Evolutionary conservation across 176 grass and related monocot species (phyloP).

Genomic region (Rhipidocladum racemiflorum): DNA sequence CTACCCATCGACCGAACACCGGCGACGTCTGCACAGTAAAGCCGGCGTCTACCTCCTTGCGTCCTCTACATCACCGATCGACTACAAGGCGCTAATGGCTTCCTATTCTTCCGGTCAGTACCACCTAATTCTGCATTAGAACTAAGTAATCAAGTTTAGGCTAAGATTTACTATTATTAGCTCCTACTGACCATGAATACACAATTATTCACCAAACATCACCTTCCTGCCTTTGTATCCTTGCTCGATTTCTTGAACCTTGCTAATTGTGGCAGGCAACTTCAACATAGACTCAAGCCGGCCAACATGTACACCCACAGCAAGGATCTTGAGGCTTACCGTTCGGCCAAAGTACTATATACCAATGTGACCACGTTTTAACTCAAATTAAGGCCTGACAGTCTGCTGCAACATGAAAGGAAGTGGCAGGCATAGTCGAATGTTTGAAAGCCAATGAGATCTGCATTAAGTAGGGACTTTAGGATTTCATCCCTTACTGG

Average conservation of each 20-base stretch:
- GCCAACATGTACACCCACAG: slow-evolving; percentile 66
- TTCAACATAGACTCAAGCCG: slow-evolving; percentile 60
- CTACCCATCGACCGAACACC: no score
- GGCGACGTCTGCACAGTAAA: no score
- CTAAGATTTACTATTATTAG: no score
- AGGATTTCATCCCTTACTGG: slow-evolving; percentile 84
- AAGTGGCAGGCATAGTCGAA: slow-evolving; percentile 92
- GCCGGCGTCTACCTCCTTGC: no score
- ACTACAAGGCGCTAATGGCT: no score
- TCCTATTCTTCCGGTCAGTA: no score
- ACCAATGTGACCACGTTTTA: slow-evolving; percentile 72
- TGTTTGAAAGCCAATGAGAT: slow-evolving; percentile 85
- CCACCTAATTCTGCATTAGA: no score
- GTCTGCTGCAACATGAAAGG: slow-evolving; percentile 73
- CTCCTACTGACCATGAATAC: no score
- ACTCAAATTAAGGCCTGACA: slow-evolving; percentile 67
- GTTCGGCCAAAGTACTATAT: slow-evolving; percentile 76
- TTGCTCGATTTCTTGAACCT: slow-evolving; percentile 62
- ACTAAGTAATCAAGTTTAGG: no score
- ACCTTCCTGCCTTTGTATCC: slow-evolving; percentile 61
- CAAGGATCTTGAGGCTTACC: slow-evolving; percentile 74
- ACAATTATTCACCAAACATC: slow-evolving; percentile 70
- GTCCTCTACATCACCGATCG: no score
- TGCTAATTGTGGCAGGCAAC: slow-evolving; percentile 53
- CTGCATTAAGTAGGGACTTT: slow-evolving; percentile 60